Base-by-base conservation (phyloP, 441 rosid species). In the Euphorbia schlechtendalii region DNA sequence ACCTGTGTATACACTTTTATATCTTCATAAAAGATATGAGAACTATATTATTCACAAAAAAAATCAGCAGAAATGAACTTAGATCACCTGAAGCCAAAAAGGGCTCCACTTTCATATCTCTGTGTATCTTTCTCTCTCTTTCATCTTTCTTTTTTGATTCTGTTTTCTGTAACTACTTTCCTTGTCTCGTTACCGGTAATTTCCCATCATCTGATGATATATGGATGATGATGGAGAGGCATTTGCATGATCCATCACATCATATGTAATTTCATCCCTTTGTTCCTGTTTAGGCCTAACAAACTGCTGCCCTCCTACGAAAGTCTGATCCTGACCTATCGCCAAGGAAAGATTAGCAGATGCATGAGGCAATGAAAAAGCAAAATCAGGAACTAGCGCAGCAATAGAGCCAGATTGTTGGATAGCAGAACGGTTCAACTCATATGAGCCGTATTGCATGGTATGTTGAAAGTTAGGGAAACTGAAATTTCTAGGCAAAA, bases 261-360 rank as follows among this genome's bases (percentile, higher is more conserved):
- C 82, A 51, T 69, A 74, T 28, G 66, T 56, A 54, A 63, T 73
- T 24, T 80, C 85, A 66, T 79, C 86, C 66, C 74, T 74, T 30
- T 64, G 73, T 71, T 84, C 89, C 72, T 69, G 77, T 66, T 82
- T 77, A 8, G 84, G 84, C 36, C 71, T 73, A 12, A 80, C 71
- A 51, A 76, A 36, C 65, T 58, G 81, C 74, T 79, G 74, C 38
- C 78, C 82, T 12, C 68, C 51, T 30, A 72, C 60, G 65, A 65
- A 76, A 56, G 76, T 40, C 30, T 70, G 79, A 68, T 59, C 54
- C 17, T 72, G 69, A 67, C 77, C 61, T 15, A 61, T 18, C 1
- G 75, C 48, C 66, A 80, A 17, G 8, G 82, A 73, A 32, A 71
- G 61, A 60, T 73, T 74, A 28, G 75, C 52, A 67, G 81, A 63